Evolutionary conservation across 306 rosid species (phyloP).

Genomic region (Hylodesmum podocarpum): DNA sequence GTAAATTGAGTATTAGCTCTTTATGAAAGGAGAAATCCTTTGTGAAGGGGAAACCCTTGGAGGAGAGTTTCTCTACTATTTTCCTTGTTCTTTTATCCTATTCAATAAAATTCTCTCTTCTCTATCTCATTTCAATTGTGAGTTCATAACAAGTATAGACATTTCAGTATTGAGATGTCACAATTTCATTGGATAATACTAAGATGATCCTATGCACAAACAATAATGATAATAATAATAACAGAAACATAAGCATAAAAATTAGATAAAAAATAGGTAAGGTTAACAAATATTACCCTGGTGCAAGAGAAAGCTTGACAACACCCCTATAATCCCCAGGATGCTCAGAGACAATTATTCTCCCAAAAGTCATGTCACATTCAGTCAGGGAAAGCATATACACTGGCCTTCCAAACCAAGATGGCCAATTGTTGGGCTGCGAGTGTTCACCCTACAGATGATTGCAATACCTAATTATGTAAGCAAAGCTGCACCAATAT

Average conservation of each 20-base stretch:
- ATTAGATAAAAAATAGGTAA: neutral
- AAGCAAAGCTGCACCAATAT: constrained; percentile 2
- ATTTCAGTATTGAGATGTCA: neutral
- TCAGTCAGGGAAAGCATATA: constrained; percentile 61
- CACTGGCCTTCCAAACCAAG: constrained; percentile 80
- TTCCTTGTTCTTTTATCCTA: too few species aligned
- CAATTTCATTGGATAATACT: neutral
- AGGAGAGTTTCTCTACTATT: too few species aligned
- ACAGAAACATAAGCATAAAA: neutral
- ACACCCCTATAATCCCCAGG: constrained; percentile 77
- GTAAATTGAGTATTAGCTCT: too few species aligned
- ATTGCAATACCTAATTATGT: constrained; percentile 27
- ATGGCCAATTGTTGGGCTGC: constrained; percentile 69
- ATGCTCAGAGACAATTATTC: constrained; percentile 47
- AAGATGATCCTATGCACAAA: neutral
- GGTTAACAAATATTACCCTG: constrained; percentile 56
- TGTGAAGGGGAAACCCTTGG: too few species aligned
- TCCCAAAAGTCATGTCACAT: constrained; percentile 78
- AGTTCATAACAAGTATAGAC: too few species aligned
- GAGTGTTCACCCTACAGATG: constrained; percentile 76
- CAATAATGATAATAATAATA: neutral
- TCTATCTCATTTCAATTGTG: too few species aligned
- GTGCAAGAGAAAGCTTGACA: constrained; percentile 59
- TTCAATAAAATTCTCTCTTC: too few species aligned
- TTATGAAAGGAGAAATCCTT: too few species aligned